phyloP scores from a whole-genome alignment of 2,329 filamentous ascomycete species.

The Exophiala lecanii-corni region DNA sequence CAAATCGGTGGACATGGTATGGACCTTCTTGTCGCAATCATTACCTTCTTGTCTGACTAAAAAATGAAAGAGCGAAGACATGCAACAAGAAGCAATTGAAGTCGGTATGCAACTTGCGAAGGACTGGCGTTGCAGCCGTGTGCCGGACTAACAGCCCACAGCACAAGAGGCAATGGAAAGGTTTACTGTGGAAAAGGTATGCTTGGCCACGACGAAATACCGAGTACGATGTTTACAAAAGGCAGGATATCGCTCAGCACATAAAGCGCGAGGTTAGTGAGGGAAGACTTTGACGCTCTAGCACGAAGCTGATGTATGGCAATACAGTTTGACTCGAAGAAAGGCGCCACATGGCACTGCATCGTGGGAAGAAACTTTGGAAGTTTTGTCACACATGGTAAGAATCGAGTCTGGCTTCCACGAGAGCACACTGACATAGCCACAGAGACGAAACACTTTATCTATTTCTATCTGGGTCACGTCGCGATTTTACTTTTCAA shows the following conservation, averaged over 20 bases:
- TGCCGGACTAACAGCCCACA: constrained; percentile 31
- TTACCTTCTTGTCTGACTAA: constrained; percentile 20
- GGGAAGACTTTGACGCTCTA: background rate
- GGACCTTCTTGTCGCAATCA: constrained; percentile 9
- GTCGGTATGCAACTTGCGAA: constrained; percentile 62
- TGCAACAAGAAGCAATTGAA: constrained; percentile 94
- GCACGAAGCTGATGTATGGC: background rate
- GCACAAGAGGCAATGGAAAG: constrained; percentile 69
- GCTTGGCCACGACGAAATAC: constrained; percentile 2
- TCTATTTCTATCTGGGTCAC: constrained; percentile 99
- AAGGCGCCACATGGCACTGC: constrained; percentile 98
- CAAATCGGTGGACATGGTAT: constrained; percentile 97
- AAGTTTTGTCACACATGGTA: constrained; percentile 97
- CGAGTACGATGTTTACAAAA: constrained; percentile 4
- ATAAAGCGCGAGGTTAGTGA: constrained; percentile 81
- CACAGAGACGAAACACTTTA: constrained; percentile 97
- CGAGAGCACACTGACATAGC: background rate
- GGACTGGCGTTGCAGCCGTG: background rate
- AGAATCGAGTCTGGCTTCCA: constrained; percentile 28
- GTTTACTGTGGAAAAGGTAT: constrained; percentile 67
- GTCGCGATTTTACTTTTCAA: constrained; percentile 98
- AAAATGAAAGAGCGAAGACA: constrained; percentile 76
- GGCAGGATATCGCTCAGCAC: constrained; percentile 88
- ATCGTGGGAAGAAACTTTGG: constrained; percentile 98
- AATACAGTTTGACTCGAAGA: constrained; percentile 84